Base-by-base conservation (phyloP, 768 basidiomycete genomes). In the Suillus subalutaceus region DNA sequence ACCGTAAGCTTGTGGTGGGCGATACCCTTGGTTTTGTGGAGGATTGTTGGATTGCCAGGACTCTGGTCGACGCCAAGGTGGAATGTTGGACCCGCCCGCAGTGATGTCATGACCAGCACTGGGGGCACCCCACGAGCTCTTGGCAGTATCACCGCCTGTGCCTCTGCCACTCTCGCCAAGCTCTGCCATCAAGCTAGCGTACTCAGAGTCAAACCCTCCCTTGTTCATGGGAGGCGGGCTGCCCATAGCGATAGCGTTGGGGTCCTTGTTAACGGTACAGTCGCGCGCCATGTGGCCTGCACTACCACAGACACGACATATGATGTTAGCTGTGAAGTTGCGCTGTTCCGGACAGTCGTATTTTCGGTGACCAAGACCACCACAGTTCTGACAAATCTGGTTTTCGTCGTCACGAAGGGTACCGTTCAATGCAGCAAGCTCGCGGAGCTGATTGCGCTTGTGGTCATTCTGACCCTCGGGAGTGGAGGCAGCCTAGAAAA, bases 381-480 rank as follows among this genome's bases (percentile, higher is more conserved):
- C 94, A 77, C 93, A 96, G 75, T 97, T 97, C 82, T 99, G 96
- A 81, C 97, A 99, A 68, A 98, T 90, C 80, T 99, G 97, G 75
- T 99, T 99, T 82, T 99, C 97, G 77, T 99, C 97, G 74, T 99
- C 97, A 72, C 97, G 96, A 64, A 99, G 90, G 55, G 97, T 99
- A 80, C 97, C 97, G 75, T 99, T 99, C 65, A 99, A 82, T 23
- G 96, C 96, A 20, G 97, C 97, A 56, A 99, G 86, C 77, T 99
- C 97, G 72, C 97, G 93, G 55, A 99, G 89, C 80, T 99, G 97
- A 74, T 97, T 98, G 63, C 97, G 92, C 79, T 99, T 99, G 83
- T 99, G 97, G 73, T 97, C 97, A 76, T 99, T 99, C 80, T 99
- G 96, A 38, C 96, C 97, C 83, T 99, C 97, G 7, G 97, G 97